phyloP scores from a whole-genome alignment of 768 basidiomycete species.

The Ephemerocybe angulata region DNA sequence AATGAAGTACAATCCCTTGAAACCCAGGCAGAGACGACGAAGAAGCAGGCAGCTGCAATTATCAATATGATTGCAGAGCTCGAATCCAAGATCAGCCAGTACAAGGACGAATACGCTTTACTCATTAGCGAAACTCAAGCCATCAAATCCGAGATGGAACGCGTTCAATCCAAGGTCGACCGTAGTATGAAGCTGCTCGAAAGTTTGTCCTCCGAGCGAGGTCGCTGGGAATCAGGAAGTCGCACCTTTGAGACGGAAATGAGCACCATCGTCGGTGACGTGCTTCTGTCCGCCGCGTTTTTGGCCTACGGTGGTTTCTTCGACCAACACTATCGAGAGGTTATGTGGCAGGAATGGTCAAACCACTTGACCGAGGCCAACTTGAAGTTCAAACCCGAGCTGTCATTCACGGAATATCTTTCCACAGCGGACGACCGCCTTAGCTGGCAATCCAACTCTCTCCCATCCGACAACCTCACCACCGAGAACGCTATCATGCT shows the following conservation, averaged over 20 bases:
- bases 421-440: slow-evolving; percentile 96
- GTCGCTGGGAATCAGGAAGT: slow-evolving; percentile 92
- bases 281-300: slow-evolving; percentile 93
- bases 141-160: slow-evolving; percentile 97
- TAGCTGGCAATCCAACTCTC: slow-evolving; percentile 90
- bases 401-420: slow-evolving; percentile 91
- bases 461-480: slow-evolving; percentile 94
- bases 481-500: slow-evolving; percentile 99
- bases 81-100: slow-evolving; percentile 85
- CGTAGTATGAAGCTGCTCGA: slow-evolving; percentile 93
- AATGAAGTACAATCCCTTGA: slow-evolving; percentile 94
- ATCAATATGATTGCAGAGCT: slow-evolving; percentile 90
- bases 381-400: slow-evolving; percentile 88
- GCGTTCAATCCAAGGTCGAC: slow-evolving; percentile 94
- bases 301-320: slow-evolving; percentile 97
- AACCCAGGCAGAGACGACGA: slow-evolving; percentile 89
- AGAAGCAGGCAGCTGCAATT: slow-evolving; percentile 87
- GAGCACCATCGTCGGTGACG: slow-evolving; percentile 98
- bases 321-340: slow-evolving; percentile 95
- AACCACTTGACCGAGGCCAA: slow-evolving; percentile 84
- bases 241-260: slow-evolving; percentile 96
- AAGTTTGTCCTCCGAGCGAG: slow-evolving; percentile 91
- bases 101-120: slow-evolving; percentile 96
- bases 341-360: slow-evolving; percentile 96
- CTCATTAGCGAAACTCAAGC: slow-evolving; percentile 96